phyloP scores from a whole-genome alignment of 139 green algal genomes.

The Tetradesmus obliquus region DNA sequence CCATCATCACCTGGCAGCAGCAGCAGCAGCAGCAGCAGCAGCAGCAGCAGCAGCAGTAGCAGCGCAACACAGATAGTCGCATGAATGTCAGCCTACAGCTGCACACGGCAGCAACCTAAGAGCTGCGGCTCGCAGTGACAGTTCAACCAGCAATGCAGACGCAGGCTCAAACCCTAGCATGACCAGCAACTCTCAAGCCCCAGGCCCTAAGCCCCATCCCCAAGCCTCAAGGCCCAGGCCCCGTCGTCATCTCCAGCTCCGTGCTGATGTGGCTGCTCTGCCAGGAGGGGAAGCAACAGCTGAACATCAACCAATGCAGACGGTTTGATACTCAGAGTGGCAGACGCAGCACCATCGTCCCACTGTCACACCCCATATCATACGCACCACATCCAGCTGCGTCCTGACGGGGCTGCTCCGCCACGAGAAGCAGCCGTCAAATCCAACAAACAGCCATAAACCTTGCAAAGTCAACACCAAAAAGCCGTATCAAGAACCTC shows the following conservation, averaged over 20 bases:
- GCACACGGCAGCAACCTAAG: background rate
- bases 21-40: background rate
- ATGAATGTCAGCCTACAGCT: no score
- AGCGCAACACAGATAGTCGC: no score
- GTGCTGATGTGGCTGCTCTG: slow-evolving; percentile 72
- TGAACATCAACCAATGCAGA: no score
- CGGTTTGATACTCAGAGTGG: no score
- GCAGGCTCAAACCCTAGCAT: no score
- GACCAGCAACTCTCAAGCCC: no score
- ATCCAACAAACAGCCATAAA: background rate
- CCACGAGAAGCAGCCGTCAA: slow-evolving; percentile 25
- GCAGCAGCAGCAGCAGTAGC: background rate
- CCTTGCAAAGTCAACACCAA: background rate
- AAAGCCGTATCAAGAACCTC: background rate
- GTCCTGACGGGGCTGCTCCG: slow-evolving; percentile 73
- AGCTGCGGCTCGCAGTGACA: no score
- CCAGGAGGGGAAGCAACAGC: slow-evolving; percentile 23
- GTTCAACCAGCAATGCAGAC: no score
- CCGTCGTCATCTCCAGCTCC: slow-evolving; percentile 84
- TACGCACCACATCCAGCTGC: slow-evolving; percentile 74
- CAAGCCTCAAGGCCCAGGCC: no score
- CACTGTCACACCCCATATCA: no score
- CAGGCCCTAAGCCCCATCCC: no score
- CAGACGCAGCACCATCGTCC: no score
- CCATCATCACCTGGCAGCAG: slow-evolving; percentile 73